Evolutionary conservation across 148 eudicot genomes (phyloP).

Genomic region (Nepenthes gracilis): DNA sequence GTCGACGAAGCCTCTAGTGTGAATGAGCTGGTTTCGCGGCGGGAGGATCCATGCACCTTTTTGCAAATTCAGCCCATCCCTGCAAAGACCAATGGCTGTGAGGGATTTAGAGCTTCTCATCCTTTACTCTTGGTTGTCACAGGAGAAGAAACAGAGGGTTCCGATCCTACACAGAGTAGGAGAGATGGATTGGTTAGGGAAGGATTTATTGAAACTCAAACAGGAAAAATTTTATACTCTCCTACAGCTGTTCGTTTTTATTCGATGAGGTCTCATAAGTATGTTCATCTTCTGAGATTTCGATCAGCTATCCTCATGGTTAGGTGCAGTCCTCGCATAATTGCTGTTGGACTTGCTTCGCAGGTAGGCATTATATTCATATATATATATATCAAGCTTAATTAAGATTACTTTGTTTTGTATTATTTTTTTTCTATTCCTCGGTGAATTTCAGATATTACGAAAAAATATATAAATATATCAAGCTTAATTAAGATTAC

Average conservation of each 20-base stretch:
- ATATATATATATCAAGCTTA: background rate
- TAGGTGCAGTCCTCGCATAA: conserved; percentile 34
- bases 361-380: conserved; percentile 20
- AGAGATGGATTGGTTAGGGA: conserved; percentile 12
- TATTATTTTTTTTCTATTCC: no score
- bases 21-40: conserved; percentile 31
- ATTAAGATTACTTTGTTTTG: no score
- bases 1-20: conserved; percentile 29
- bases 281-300: conserved; percentile 29
- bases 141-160: conserved; percentile 18
- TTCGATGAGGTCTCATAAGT: conserved; percentile 26
- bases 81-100: conserved; percentile 11
- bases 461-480: no score
- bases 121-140: conserved; percentile 36
- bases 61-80: conserved; percentile 37
- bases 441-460: no score
- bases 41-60: conserved; percentile 30
- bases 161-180: conserved; percentile 6
- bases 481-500: background rate
- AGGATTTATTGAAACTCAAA: conserved; percentile 14
- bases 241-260: conserved; percentile 33
- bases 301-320: conserved; percentile 29
- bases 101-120: conserved; percentile 23
- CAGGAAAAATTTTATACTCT: conserved; percentile 12
- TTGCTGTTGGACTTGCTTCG: conserved; percentile 30